Evolutionary conservation across 2,329 filamentous ascomycete species (phyloP), one percentile per base, ranked within the genome.

Genomic region (Myriangium duriaei): DNA sequence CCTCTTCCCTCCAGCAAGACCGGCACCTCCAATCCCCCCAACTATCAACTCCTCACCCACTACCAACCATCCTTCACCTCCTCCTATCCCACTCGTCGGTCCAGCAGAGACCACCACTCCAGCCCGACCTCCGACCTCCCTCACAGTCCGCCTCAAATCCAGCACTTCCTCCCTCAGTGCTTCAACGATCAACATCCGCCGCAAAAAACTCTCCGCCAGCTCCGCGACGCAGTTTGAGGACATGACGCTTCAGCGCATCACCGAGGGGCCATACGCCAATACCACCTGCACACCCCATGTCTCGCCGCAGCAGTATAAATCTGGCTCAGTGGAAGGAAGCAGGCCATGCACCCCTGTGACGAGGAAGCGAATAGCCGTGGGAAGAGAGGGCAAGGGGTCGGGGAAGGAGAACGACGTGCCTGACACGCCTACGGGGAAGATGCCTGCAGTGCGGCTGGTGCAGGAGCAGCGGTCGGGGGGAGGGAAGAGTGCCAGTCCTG

Each of bases 251-350:
- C 44, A 45, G 19, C 46, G 51, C 32, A 57, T 58, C 34, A 48
- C 49, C 9, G 53, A 52, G 5, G 55, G 55, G 4, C 55, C 55
- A 2, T 58, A 58, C 30, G 55, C 51, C 7, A 14, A 26, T 12
- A 30, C 37, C 21, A 30, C 39, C 3, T n/a, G n/a, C n/a, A 39
- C 26, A 12, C 19, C 37, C 18, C n/a, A n/a, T n/a, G n/a, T n/a
- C n/a, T 39, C 42, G 24, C 35, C 21, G 30, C 5, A 18, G 13
- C 6, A 42, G 32, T 6, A 10, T n/a, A 11, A 18, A 9, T 7
- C n/a, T 41, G n/a, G 36, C 26, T 39, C 39, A 26, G 33, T 39
- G 30, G 38, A 17, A 9, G 32, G 33, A 29, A 41, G 37, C 24
- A 42, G 19, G 42, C 42, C 34, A 37, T 33, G 29, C 16, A 10